A percentile compares a stretch with the other conserved stretches of the same genome.
Evolutionary conservation across 306 rosid species (phyloP).

Genomic region (Cajanus cajan): DNA sequence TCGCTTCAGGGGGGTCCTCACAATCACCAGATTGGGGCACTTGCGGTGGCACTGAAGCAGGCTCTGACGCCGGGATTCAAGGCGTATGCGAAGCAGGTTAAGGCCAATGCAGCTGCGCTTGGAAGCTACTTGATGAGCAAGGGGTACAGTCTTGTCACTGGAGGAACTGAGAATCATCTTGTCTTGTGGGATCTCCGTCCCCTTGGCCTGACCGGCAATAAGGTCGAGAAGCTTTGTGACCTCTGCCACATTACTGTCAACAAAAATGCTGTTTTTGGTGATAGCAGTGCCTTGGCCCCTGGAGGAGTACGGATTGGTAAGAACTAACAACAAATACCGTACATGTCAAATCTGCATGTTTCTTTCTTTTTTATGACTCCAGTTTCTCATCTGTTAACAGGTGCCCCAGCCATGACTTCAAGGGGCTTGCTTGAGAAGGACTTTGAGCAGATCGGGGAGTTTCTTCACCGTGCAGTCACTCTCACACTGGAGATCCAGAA

Average conservation of each 20-base stretch:
- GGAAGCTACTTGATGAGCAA: conserved; percentile 77
- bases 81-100: conserved; percentile 87
- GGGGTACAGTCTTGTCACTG: conserved; percentile 91
- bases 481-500: conserved; percentile 82
- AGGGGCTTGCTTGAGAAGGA: conserved; percentile 95
- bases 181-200: conserved; percentile 99
- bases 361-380: background rate
- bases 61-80: conserved; percentile 71
- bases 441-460: conserved; percentile 90
- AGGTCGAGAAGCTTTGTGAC: conserved; percentile 96
- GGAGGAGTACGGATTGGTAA: conserved; percentile 94
- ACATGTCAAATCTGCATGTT: background rate
- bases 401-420: conserved; percentile 97
- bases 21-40: conserved; percentile 95
- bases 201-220: conserved; percentile 96
- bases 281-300: conserved; percentile 98
- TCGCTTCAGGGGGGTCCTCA: conserved; percentile 99
- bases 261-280: conserved; percentile 96
- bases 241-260: conserved; percentile 87
- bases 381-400: conserved; percentile 40
- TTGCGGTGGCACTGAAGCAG: conserved; percentile 93
- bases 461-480: conserved; percentile 85
- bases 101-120: conserved; percentile 91
- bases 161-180: conserved; percentile 96
- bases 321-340: too few relatives aligned